Conservation (phyloP, 768 basidiomycete genomes). For the Psilocybe cyanescens region DNA sequence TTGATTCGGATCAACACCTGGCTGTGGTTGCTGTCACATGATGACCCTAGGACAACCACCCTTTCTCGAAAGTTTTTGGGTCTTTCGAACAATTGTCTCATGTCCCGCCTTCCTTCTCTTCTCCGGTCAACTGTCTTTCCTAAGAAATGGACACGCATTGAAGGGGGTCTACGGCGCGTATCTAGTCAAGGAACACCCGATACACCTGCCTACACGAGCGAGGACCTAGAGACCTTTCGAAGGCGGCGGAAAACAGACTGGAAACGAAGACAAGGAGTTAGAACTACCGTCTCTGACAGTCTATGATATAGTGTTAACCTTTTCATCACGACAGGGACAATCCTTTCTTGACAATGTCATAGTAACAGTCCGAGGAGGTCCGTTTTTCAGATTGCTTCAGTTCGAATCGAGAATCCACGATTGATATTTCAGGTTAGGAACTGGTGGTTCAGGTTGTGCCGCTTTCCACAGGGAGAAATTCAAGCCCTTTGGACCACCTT, state of each 20-base stretch:
- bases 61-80: too few species aligned
- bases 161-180: background rate
- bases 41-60: too few species aligned
- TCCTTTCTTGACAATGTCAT: conserved; percentile 83
- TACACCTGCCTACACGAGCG: conserved; percentile 3
- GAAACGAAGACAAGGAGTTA: conserved; percentile 73
- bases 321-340: conserved; percentile 55
- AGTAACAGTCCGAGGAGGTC: conserved; percentile 79
- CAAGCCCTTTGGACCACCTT: conserved; percentile 83
- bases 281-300: conserved; percentile 20
- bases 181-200: conserved; percentile 1
- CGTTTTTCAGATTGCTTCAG: conserved; percentile 15
- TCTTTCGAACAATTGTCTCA: background rate
- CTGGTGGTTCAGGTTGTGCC: conserved; percentile 89
- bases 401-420: conserved; percentile 3
- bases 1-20: too few species aligned
- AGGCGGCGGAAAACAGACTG: conserved; percentile 61
- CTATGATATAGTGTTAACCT: background rate
- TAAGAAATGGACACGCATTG: background rate
- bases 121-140: background rate
- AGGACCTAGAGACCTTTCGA: conserved; percentile 5
- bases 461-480: conserved; percentile 94
- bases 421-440: conserved; percentile 48
- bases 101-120: conserved; percentile 7
- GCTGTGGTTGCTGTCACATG: too few species aligned